Evolutionary conservation across 169 alveolate genomes (phyloP).

Genomic region (Amoebophrya sp.): DNA sequence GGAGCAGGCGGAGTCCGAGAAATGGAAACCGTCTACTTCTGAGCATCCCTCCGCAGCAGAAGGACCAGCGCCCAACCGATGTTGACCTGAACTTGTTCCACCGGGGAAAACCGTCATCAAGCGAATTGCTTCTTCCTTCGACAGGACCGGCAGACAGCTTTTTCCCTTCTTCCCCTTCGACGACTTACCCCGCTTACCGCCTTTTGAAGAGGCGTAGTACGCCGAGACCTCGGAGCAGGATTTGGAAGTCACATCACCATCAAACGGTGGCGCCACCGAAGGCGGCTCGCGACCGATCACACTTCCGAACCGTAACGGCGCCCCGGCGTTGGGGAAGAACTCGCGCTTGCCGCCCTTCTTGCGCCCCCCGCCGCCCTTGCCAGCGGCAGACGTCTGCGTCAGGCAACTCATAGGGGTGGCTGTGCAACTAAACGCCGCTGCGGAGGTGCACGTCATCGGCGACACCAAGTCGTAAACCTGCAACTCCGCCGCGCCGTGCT

Average conservation of each 20-base stretch:
- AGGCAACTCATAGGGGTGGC: not conserved
- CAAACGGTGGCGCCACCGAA: not conserved
- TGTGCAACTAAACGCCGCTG: not conserved
- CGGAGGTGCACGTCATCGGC: not conserved
- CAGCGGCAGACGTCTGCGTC: not conserved
- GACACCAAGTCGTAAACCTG: not conserved
- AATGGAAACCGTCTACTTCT: not conserved
- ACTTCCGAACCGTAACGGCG: too few relatives aligned
- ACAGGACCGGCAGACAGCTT: not conserved
- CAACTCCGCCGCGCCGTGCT: not conserved
- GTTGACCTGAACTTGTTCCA: too few relatives aligned
- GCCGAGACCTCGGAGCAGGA: not conserved
- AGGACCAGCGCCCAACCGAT: not conserved
- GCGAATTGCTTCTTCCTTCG: not conserved
- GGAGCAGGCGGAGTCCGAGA: not conserved
- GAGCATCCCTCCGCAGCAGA: not conserved
- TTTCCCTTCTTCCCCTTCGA: not conserved
- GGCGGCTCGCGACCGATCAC: not conserved
- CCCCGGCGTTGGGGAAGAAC: too few relatives aligned
- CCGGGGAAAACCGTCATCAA: not conserved
- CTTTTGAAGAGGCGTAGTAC: not conserved
- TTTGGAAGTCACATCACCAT: too few relatives aligned
- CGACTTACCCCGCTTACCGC: not conserved
- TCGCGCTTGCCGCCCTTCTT: too few relatives aligned
- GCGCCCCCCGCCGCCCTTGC: not conserved